These are phyloP conservation scores for Pythium rishiriense DNA, from an alignment of 352 stramenopile species.

Conservation along the genomic window DNA sequence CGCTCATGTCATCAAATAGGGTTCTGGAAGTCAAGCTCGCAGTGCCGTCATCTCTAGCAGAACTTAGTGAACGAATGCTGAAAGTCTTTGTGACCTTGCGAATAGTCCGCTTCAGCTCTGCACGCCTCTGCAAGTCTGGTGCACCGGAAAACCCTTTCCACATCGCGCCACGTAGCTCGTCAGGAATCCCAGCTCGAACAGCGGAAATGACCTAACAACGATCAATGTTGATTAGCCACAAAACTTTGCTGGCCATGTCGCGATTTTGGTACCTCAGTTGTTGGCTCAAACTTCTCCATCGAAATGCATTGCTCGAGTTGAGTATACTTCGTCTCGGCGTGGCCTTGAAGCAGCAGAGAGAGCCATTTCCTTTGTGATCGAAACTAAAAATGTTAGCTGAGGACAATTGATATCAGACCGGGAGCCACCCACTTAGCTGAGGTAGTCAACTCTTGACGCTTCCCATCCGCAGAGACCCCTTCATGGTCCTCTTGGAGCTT, in stretches of 20 bases:
- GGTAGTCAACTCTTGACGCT: conserved; percentile 51
- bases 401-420: neutral
- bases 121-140: conserved; percentile 50
- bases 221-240: neutral
- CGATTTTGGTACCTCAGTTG: conserved; percentile 48
- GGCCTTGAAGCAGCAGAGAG: conserved; percentile 63
- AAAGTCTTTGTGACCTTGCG: conserved; percentile 51
- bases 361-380: conserved; percentile 85
- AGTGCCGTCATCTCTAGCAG: neutral
- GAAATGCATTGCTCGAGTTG: conserved; percentile 79
- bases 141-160: conserved; percentile 81
- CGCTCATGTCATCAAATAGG: conserved; percentile 53
- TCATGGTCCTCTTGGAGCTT: conserved; percentile 75
- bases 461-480: conserved; percentile 24
- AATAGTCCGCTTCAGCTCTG: conserved; percentile 59
- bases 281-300: conserved; percentile 54
- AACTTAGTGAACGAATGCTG: conserved; percentile 30
- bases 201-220: conserved; percentile 63
- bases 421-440: conserved; percentile 51
- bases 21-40: neutral
- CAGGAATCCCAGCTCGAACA: conserved; percentile 70
- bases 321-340: conserved; percentile 82
- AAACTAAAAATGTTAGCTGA: too few relatives aligned
- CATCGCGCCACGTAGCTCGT: conserved; percentile 70
- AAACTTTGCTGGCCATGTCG: neutral